Percentiles rank a stretch among this genome's conserved stretches.
These are phyloP conservation scores for Boletus smithii DNA, from an alignment of 1,284 basidiomycete species.

Conservation along the genomic window DNA sequence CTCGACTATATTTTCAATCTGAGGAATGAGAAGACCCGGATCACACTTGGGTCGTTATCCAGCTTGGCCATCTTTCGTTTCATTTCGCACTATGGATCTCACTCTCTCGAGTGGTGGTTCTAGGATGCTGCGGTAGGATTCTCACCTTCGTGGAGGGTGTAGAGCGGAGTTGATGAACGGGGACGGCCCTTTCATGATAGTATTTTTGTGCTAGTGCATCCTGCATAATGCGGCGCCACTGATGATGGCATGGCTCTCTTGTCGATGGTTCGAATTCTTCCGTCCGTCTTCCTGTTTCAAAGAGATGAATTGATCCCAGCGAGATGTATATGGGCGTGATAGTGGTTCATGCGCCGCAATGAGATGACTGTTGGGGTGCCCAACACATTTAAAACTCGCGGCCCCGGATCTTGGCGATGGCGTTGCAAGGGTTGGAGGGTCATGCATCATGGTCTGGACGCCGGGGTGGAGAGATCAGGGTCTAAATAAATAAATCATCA, in stretches of 20 bases:
- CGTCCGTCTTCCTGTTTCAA: constrained; percentile 21
- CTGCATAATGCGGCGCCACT: constrained; percentile 6
- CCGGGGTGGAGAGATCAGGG: neutral
- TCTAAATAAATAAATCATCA: constrained; percentile 1
- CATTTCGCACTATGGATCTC: neutral
- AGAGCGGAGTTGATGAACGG: neutral
- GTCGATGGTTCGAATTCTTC: constrained; percentile 15
- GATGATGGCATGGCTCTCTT: constrained; percentile 10
- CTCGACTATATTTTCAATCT: constrained; percentile 8
- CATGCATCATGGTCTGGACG: neutral
- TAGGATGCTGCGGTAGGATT: constrained; percentile 4
- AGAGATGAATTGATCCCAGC: constrained; percentile 21
- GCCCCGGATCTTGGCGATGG: constrained; percentile 4
- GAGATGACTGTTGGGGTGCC: neutral
- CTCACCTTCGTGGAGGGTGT: constrained; percentile 7
- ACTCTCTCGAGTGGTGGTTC: neutral
- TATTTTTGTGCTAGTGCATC: constrained; percentile 8
- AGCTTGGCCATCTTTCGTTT: neutral
- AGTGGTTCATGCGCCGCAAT: neutral
- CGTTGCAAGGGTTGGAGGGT: neutral
- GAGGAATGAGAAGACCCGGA: constrained; percentile 9
- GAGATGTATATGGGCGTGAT: constrained; percentile 9
- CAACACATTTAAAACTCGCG: constrained; percentile 15
- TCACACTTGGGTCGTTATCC: neutral
- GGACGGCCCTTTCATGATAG: constrained; percentile 7